Percentiles rank a stretch among this genome's conserved stretches.
Conservation (phyloP, 192 early-diverging fungal genomes). For the Backusella tarrabulga region DNA sequence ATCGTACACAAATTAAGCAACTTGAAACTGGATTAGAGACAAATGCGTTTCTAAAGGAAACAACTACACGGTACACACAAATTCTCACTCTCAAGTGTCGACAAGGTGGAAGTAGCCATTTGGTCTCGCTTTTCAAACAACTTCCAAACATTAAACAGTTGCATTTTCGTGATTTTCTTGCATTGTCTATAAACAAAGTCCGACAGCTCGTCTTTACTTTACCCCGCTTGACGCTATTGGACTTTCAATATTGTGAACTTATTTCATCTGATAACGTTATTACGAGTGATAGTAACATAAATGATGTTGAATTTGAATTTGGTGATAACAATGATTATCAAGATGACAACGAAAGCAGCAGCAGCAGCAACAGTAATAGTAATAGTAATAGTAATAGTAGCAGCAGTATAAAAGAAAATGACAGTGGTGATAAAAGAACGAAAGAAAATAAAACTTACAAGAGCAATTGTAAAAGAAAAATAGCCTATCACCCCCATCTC, state of each 20-base stretch:
- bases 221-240: background rate
- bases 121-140: background rate
- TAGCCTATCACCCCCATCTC: background rate
- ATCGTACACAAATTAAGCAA: constrained; percentile 2
- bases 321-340: too few species aligned
- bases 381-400: too few species aligned
- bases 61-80: background rate
- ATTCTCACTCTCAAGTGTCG: constrained; percentile 1
- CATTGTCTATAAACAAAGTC: constrained; percentile 7
- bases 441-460: background rate
- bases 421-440: background rate
- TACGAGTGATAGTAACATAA: background rate
- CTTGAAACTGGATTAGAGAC: background rate
- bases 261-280: background rate
- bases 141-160: constrained; percentile 5
- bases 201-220: constrained; percentile 1
- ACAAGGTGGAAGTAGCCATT: constrained; percentile 5
- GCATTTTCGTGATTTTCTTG: constrained; percentile 9
- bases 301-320: background rate
- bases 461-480: background rate
- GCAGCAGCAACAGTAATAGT: background rate
- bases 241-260: constrained; percentile 4
- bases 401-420: background rate
- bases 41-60: background rate
- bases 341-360: background rate